Evolutionary conservation across 805 yeast species (phyloP).

Genomic region (Lipomyces sp.): DNA sequence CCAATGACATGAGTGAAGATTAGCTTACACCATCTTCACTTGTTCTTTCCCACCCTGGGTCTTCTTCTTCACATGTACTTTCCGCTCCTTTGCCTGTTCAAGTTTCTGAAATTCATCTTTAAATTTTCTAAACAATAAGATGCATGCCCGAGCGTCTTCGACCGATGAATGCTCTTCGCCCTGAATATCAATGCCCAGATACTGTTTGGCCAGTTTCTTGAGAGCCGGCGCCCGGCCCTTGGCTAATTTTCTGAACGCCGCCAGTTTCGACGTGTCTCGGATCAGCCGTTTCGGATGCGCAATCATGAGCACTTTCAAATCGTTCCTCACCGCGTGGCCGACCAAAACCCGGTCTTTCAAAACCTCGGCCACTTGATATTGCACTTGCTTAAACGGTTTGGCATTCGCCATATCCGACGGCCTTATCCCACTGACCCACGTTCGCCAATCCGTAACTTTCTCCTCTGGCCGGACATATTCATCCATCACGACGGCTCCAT

Average conservation of each 20-base stretch:
- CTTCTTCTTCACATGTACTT: not conserved
- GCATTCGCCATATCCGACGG: slow-evolving; percentile 74
- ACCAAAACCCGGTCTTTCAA: slow-evolving; percentile 64
- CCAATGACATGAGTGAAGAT: not conserved
- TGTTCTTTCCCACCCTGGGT: not conserved
- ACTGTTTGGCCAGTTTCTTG: slow-evolving; percentile 63
- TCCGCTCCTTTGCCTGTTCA: slow-evolving; percentile 39
- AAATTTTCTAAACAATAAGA: slow-evolving; percentile 71
- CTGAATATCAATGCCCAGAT: slow-evolving; percentile 68
- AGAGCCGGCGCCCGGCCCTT: slow-evolving; percentile 75
- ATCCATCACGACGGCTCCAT: slow-evolving; percentile 74
- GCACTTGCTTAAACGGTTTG: slow-evolving; percentile 68
- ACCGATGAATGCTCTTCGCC: slow-evolving; percentile 80
- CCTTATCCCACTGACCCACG: slow-evolving; percentile 86
- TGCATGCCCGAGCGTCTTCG: slow-evolving; percentile 88
- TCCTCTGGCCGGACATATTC: slow-evolving; percentile 75
- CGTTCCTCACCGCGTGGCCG: slow-evolving; percentile 86
- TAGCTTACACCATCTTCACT: slow-evolving; percentile 6
- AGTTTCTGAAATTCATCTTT: slow-evolving; percentile 60
- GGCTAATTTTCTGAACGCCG: slow-evolving; percentile 49
- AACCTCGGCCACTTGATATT: slow-evolving; percentile 57
- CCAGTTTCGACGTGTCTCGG: slow-evolving; percentile 72
- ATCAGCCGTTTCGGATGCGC: slow-evolving; percentile 67
- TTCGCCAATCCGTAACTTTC: slow-evolving; percentile 85
- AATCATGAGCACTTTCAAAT: slow-evolving; percentile 67